Percentiles rank a stretch among this genome's conserved stretches.
These are phyloP conservation scores for Candida tammaniensis DNA, from an alignment of 805 yeast species.

Conservation along the genomic window DNA sequence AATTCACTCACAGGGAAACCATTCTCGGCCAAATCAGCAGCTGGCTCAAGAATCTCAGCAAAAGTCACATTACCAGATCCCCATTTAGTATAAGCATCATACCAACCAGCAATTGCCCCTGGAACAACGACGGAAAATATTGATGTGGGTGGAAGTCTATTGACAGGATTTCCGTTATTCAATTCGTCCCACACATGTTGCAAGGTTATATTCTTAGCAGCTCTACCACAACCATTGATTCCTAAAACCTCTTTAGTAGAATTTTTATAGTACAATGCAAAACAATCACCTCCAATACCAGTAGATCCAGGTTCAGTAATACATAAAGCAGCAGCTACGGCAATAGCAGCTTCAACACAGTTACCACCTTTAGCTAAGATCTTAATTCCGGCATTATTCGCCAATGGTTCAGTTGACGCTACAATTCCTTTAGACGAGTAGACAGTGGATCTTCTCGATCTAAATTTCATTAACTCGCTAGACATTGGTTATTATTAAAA, in stretches of 20 bases:
- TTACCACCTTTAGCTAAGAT: constrained; percentile 73
- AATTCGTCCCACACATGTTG: constrained; percentile 45
- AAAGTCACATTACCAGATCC: constrained; percentile 67
- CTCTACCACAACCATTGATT: constrained; percentile 72
- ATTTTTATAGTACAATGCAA: constrained; percentile 56
- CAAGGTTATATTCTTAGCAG: constrained; percentile 50
- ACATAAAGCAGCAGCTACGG: constrained; percentile 54
- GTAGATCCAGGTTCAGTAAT: constrained; percentile 59
- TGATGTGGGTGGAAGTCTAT: constrained; percentile 51
- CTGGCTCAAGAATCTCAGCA: constrained; percentile 58
- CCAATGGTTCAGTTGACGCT: constrained; percentile 73
- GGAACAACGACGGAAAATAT: constrained; percentile 69
- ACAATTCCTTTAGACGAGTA: constrained; percentile 73
- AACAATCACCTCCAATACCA: constrained; percentile 70
- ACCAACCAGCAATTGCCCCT: constrained; percentile 80
- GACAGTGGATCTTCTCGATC: constrained; percentile 70
- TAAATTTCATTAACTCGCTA: constrained; percentile 26
- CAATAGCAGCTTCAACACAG: constrained; percentile 63
- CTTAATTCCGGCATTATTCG: constrained; percentile 68
- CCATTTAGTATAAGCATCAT: constrained; percentile 65
- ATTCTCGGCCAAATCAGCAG: constrained; percentile 63
- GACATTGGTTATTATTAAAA: no score
- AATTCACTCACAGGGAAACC: constrained; percentile 67
- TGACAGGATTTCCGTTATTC: constrained; percentile 37
- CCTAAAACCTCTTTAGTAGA: constrained; percentile 55